A percentile compares a stretch with the other conserved stretches of the same genome.
These are phyloP conservation scores for Ceratocystis smalleyi DNA, from an alignment of 2,329 filamentous ascomycete genomes.

Conservation along the genomic window DNA sequence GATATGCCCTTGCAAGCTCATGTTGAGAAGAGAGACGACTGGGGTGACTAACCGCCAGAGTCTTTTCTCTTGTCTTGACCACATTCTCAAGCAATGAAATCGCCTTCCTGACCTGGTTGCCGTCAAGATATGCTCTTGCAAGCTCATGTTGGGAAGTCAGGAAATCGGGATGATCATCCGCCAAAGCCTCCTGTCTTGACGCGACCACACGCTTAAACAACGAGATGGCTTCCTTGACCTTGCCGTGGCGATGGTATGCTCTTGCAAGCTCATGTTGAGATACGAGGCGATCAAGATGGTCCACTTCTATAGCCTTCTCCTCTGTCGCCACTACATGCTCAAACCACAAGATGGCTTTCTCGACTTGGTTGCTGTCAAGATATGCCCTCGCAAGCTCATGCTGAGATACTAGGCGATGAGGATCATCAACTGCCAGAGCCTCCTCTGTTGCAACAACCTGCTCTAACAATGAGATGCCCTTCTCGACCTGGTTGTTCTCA, in stretches of 20 bases:
- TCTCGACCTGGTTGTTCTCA: too few species aligned
- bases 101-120: not conserved
- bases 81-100: not conserved
- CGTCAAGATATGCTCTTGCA: not conserved
- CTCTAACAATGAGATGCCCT: too few species aligned
- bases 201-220: not conserved
- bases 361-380: not conserved
- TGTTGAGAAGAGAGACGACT: not conserved
- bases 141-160: not conserved
- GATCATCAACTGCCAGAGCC: too few species aligned
- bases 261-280: too few species aligned
- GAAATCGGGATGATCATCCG: not conserved
- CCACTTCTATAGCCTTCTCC: too few species aligned
- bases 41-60: too few species aligned
- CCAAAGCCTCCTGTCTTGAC: rapidly evolving
- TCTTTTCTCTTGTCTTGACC: too few species aligned
- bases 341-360: too few species aligned
- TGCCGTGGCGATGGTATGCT: not conserved
- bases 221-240: not conserved
- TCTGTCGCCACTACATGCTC: too few species aligned
- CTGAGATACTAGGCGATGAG: not conserved
- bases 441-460: too few species aligned
- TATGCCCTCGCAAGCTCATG: not conserved
- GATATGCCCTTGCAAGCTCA: not conserved
- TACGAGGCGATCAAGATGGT: too few species aligned